Percentiles rank a stretch among this genome's conserved stretches.
phyloP scores from a whole-genome alignment of 495 filamentous ascomycete species.

The Astrocystis sublimbata region DNA sequence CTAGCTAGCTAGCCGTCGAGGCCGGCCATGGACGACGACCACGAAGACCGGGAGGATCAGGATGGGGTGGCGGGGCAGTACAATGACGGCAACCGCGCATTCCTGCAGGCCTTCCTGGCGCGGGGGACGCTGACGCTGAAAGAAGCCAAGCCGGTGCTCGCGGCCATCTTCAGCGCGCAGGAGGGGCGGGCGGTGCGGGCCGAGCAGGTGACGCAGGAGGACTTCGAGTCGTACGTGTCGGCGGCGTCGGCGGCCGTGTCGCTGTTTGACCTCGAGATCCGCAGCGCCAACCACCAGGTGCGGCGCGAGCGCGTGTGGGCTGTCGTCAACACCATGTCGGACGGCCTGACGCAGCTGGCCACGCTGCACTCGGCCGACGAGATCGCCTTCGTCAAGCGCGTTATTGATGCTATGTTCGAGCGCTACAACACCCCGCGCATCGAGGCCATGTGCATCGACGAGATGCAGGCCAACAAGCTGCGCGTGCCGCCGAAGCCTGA shows the following conservation, averaged over 20 bases:
- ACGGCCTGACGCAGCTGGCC: constrained; percentile 81
- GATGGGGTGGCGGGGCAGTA: constrained; percentile 22
- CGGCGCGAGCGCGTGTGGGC: constrained; percentile 61
- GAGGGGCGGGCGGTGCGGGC: constrained; percentile 42
- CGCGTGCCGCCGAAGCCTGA: constrained; percentile 48
- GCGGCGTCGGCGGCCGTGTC: constrained; percentile 71
- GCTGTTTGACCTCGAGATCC: constrained; percentile 83
- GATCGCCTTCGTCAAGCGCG: constrained; percentile 81
- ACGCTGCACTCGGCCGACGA: constrained; percentile 80
- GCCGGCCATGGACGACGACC: constrained; percentile 23
- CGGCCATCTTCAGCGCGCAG: constrained; percentile 65
- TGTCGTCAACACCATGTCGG: constrained; percentile 85
- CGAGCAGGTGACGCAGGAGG: constrained; percentile 64
- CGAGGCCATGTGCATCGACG: constrained; percentile 78
- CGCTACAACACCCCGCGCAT: constrained; percentile 71
- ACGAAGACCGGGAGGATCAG: no score
- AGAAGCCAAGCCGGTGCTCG: constrained; percentile 71
- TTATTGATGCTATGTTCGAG: constrained; percentile 93
- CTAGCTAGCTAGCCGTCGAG: no score
- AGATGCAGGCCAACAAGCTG: constrained; percentile 72
- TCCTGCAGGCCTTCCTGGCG: constrained; percentile 86
- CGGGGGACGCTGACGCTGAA: constrained; percentile 72
- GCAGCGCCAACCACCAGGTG: constrained; percentile 65
- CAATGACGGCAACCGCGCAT: constrained; percentile 77
- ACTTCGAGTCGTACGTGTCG: constrained; percentile 67